Conservation (phyloP, 176 grass and related monocot genomes). For the Bromus sterilis region DNA sequence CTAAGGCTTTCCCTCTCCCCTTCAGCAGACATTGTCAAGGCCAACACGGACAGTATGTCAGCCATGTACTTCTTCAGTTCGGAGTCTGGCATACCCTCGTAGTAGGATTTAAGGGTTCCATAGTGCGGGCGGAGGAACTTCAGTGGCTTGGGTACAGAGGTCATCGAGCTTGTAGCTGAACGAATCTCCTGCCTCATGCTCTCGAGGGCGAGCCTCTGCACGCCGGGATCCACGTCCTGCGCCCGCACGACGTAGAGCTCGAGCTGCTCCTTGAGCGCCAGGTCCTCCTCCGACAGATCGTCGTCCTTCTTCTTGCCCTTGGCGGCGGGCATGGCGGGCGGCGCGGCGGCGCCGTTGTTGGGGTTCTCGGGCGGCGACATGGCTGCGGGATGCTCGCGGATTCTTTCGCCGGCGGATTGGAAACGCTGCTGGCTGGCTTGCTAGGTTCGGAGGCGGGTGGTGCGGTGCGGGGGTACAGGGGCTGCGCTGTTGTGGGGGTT, state of each 20-base stretch:
- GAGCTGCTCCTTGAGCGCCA: constrained; percentile 85
- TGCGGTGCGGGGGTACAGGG: not conserved
- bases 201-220: constrained; percentile 92
- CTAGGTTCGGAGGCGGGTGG: not conserved
- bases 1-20: constrained; percentile 91
- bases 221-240: constrained; percentile 69
- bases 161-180: constrained; percentile 94
- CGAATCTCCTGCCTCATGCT: constrained; percentile 97
- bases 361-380: constrained; percentile 40
- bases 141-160: constrained; percentile 88
- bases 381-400: not conserved
- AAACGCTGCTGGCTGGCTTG: not conserved
- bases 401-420: not conserved
- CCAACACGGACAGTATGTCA: constrained; percentile 80
- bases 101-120: constrained; percentile 75
- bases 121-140: constrained; percentile 94
- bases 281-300: constrained; percentile 94
- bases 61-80: constrained; percentile 89
- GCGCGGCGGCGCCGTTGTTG: constrained; percentile 9
- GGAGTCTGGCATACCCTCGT: constrained; percentile 63
- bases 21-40: constrained; percentile 87
- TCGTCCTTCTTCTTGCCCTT: constrained; percentile 77
- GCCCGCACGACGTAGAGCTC: constrained; percentile 84
- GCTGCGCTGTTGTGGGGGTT: not conserved
- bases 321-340: not conserved